Conservation (phyloP, 2,329 filamentous ascomycete species). For the Hypoxylon sp. region DNA sequence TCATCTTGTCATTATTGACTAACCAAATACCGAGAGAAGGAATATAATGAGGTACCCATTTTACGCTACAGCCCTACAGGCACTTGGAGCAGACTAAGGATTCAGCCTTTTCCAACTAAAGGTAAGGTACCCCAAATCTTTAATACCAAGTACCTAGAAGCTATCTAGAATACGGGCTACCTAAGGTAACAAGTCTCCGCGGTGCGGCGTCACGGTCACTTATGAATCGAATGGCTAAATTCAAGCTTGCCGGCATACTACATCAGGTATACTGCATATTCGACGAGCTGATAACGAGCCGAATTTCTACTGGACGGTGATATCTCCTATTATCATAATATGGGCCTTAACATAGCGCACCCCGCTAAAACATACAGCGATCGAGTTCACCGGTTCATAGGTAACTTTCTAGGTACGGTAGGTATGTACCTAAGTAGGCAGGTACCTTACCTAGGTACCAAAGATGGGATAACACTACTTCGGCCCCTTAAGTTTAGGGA, state of each 20-base stretch:
- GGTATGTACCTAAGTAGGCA: too few species aligned
- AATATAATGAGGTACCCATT: background rate
- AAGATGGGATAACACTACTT: too few species aligned
- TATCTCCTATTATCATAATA: slow-evolving; percentile 1
- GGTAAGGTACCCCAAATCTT: too few species aligned
- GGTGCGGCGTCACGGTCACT: background rate
- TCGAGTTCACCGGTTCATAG: too few species aligned
- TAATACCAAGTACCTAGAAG: too few species aligned
- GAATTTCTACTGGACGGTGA: background rate
- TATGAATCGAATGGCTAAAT: background rate
- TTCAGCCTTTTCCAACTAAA: background rate
- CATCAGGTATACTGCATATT: background rate
- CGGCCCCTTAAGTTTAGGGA: too few species aligned
- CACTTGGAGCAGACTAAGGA: background rate
- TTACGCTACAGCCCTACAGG: background rate
- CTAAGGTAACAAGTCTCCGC: background rate
- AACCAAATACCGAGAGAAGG: background rate
- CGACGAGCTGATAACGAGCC: slow-evolving; percentile 1
- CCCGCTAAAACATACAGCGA: background rate
- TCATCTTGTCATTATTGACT: background rate
- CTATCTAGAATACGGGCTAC: too few species aligned
- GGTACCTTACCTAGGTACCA: too few species aligned
- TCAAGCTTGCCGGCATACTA: background rate
- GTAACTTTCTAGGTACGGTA: too few species aligned
- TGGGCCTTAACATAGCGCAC: background rate